Percentiles rank a stretch among this genome's conserved stretches.
Conservation (phyloP, 352 stramenopile species). For the Globisporangium middletonii region DNA sequence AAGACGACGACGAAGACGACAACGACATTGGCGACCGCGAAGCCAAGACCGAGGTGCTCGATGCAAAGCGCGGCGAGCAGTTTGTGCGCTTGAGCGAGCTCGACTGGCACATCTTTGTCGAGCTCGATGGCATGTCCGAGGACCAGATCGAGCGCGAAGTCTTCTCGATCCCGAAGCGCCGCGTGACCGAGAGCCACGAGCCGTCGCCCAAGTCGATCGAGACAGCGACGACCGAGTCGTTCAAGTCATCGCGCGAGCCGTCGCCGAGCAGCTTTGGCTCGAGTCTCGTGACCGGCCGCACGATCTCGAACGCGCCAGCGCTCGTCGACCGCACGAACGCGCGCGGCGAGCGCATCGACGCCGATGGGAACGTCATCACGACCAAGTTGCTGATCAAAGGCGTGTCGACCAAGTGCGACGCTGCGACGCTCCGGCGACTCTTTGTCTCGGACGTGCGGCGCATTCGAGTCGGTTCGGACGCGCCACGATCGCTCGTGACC, state of each 20-base stretch:
- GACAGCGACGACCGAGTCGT: neutral
- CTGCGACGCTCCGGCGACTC: conserved; percentile 29
- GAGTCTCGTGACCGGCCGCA: neutral
- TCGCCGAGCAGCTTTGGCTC: conserved; percentile 3
- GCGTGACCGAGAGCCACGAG: conserved; percentile 27
- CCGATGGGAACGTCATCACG: conserved; percentile 39
- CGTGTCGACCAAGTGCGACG: conserved; percentile 45
- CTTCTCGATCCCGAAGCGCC: conserved; percentile 80
- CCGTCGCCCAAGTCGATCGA: conserved; percentile 26
- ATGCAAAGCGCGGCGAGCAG: conserved; percentile 13
- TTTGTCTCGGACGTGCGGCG: conserved; percentile 27
- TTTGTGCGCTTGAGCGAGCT: conserved; percentile 24
- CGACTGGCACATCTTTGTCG: conserved; percentile 72
- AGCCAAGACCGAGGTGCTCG: conserved; percentile 1
- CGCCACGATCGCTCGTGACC: conserved; percentile 19
- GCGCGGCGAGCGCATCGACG: conserved; percentile 37
- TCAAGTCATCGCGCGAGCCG: conserved; percentile 1
- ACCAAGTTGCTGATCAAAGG: conserved; percentile 69
- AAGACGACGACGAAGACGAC: conserved; percentile 12
- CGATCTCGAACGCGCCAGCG: conserved; percentile 3
- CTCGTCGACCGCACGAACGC: conserved; percentile 4
- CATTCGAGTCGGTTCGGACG: neutral
- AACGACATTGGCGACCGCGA: conserved; percentile 22
- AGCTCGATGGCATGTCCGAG: conserved; percentile 37
- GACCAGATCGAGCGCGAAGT: conserved; percentile 51